Conservation (phyloP, 1,139 yeast species). For the Kluyveromyces marxianus region DNA sequence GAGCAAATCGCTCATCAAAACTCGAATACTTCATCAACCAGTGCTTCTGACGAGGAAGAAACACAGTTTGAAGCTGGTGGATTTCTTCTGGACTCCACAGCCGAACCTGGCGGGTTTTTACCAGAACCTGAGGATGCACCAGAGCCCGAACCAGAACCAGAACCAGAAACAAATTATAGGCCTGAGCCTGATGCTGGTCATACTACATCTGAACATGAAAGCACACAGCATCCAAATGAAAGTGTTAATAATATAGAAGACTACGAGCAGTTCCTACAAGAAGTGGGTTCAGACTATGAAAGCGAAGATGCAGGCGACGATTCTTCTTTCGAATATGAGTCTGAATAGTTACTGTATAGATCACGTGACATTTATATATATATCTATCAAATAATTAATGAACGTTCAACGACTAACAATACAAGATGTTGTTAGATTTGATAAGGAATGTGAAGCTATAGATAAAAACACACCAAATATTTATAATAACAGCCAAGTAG, state of each 20-base stretch:
- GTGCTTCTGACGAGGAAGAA: constrained; percentile 6
- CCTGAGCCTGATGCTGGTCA: background rate
- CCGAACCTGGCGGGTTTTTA: background rate
- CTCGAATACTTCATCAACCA: too few relatives aligned
- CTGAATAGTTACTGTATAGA: constrained; percentile 2
- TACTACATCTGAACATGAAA: background rate
- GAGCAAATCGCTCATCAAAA: too few relatives aligned
- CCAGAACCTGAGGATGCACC: background rate
- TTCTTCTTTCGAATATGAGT: constrained; percentile 13
- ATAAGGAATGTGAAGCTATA: too few relatives aligned
- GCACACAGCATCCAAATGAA: background rate
- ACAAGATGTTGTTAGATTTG: too few relatives aligned
- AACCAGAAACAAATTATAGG: background rate
- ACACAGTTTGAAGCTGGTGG: constrained; percentile 8
- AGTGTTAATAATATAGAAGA: constrained; percentile 16
- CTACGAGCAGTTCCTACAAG: constrained; percentile 23
- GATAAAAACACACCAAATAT: background rate
- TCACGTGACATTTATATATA: constrained; percentile 1
- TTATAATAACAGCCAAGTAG: too few relatives aligned
- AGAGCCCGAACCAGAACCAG: background rate
- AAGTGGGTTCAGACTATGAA: constrained; percentile 9
- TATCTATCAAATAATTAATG: background rate
- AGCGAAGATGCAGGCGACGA: constrained; percentile 6
- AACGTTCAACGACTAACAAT: too few relatives aligned
- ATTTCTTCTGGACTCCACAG: constrained; percentile 1